Evolutionary conservation across 1,284 basidiomycete species (phyloP).

Genomic region (Cystobasidium slooffiae): DNA sequence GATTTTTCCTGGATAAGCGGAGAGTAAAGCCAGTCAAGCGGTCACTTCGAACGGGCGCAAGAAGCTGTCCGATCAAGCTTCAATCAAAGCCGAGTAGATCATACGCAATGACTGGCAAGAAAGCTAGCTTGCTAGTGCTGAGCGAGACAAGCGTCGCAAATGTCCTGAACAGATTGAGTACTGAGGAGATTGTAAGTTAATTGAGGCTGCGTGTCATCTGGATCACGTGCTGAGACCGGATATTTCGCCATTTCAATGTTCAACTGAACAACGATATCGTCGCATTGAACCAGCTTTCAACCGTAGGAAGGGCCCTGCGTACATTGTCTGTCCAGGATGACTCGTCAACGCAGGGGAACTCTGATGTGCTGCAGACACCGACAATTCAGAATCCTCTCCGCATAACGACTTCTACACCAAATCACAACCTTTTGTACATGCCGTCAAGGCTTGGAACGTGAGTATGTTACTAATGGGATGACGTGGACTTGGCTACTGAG

Average conservation of each 20-base stretch:
- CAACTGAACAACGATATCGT: no score
- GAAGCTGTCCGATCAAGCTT: background rate
- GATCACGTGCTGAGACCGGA: constrained; percentile 1
- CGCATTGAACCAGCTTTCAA: constrained; percentile 17
- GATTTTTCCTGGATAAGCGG: background rate
- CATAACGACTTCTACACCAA: constrained; percentile 19
- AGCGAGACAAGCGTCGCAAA: constrained; percentile 18
- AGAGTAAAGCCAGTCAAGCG: background rate
- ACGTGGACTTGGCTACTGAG: background rate
- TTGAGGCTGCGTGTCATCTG: no score
- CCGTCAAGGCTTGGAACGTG: constrained; percentile 36
- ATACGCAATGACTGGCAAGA: constrained; percentile 10
- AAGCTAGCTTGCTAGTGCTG: constrained; percentile 17
- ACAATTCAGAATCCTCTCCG: constrained; percentile 38
- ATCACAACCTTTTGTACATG: constrained; percentile 39
- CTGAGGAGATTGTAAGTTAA: constrained; percentile 7
- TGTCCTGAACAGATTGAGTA: constrained; percentile 7
- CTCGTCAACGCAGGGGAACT: background rate
- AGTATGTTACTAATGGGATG: background rate
- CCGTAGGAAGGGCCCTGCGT: constrained; percentile 20
- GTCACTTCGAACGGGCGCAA: background rate
- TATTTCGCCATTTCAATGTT: background rate
- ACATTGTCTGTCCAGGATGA: background rate
- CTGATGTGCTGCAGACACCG: constrained; percentile 16
- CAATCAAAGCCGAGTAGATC: no score